Evolutionary conservation across 2,329 filamentous ascomycete genomes (phyloP).

Genomic region (Myrmaecium sp.): DNA sequence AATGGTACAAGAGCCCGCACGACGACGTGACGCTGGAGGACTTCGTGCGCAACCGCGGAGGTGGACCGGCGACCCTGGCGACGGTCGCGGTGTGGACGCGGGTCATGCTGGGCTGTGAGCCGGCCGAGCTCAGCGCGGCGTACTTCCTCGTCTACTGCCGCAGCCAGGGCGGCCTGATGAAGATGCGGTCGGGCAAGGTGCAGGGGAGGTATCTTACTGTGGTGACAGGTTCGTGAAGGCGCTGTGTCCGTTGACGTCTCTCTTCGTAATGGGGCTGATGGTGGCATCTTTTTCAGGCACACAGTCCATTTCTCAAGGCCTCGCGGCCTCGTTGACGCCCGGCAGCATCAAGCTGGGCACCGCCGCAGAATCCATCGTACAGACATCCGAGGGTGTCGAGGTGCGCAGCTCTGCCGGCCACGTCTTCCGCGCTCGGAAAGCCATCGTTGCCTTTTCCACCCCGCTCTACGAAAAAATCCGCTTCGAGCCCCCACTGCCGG

Average conservation of each 20-base stretch:
- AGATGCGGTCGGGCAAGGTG: constrained; percentile 35
- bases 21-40: constrained; percentile 24
- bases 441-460: constrained; percentile 33
- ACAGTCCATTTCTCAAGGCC: too few relatives aligned
- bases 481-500: constrained; percentile 31
- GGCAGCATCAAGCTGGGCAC: too few relatives aligned
- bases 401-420: constrained; percentile 12
- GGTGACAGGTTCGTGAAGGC: too few relatives aligned
- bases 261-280: too few relatives aligned
- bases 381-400: constrained; percentile 5
- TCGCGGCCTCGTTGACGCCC: too few relatives aligned
- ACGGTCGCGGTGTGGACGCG: constrained; percentile 29
- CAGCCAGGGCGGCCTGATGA: constrained; percentile 32
- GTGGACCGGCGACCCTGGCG: constrained; percentile 15
- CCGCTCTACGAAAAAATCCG: constrained; percentile 28
- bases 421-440: constrained; percentile 23
- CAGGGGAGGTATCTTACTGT: too few relatives aligned
- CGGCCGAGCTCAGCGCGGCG: constrained; percentile 31
- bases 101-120: constrained; percentile 34
- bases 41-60: constrained; percentile 18
- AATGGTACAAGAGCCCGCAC: too few relatives aligned
- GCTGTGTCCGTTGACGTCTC: too few relatives aligned
- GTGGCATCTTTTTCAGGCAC: too few relatives aligned
- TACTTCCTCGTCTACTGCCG: constrained; percentile 41
- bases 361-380: too few relatives aligned